Evolutionary conservation across 495 filamentous ascomycete species (phyloP).

Genomic region (Hyaloscypha hepaticicola): DNA sequence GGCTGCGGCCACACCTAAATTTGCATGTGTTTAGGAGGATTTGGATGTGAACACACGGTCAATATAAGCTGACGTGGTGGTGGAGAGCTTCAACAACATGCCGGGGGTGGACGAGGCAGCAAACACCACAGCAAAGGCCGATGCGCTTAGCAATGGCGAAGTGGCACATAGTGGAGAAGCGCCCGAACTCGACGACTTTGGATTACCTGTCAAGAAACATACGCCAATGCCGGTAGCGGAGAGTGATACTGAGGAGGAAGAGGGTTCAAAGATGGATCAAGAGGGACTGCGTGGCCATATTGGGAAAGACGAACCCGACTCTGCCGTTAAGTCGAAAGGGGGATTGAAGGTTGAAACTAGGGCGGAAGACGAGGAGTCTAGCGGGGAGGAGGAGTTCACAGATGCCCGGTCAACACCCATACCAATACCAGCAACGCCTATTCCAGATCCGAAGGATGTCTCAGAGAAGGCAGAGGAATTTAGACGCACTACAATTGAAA

Average conservation of each 20-base stretch:
- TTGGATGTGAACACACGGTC: constrained; percentile 11
- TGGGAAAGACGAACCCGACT: neutral
- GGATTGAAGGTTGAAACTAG: neutral
- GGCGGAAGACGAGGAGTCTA: constrained; percentile 5
- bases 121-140: constrained; percentile 19
- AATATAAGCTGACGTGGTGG: neutral
- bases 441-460: constrained; percentile 2
- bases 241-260: constrained; percentile 15
- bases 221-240: constrained; percentile 8
- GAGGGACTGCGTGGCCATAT: constrained; percentile 21
- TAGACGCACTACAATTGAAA: neutral
- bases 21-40: neutral
- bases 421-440: constrained; percentile 27
- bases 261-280: constrained; percentile 16
- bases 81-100: constrained; percentile 26
- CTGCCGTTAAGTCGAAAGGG: neutral
- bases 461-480: constrained; percentile 7
- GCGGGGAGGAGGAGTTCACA: constrained; percentile 40
- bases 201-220: constrained; percentile 50
- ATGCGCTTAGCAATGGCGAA: constrained; percentile 5
- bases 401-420: constrained; percentile 41
- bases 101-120: constrained; percentile 21
- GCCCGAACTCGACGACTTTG: constrained; percentile 55
- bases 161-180: constrained; percentile 27
- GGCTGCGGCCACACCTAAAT: neutral